Conservation (phyloP, 2,329 filamentous ascomycete genomes). For the Botrytis galanthina region DNA sequence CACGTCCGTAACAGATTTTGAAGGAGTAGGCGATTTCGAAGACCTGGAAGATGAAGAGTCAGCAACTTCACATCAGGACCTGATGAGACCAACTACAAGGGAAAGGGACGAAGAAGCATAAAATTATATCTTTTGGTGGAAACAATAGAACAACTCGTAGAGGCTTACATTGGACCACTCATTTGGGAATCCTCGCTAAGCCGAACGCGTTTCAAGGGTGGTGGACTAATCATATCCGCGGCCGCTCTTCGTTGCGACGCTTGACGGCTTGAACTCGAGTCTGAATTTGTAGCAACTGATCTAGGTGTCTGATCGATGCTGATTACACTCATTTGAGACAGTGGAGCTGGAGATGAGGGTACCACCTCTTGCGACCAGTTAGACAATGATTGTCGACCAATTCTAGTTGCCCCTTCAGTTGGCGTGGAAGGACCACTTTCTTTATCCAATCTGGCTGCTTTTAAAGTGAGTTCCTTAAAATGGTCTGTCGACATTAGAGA, state of each 20-base stretch:
- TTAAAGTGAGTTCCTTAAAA: not conserved
- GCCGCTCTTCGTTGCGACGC: slow-evolving; percentile 28
- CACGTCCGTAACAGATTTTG: not conserved
- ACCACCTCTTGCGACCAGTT: not conserved
- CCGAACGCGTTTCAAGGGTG: slow-evolving; percentile 27
- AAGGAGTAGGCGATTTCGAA: not conserved
- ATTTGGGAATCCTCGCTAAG: slow-evolving; percentile 12
- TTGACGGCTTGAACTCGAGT: slow-evolving; percentile 24
- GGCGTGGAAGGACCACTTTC: not conserved
- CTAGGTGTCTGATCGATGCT: not conserved
- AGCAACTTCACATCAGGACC: not conserved
- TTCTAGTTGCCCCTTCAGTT: not conserved
- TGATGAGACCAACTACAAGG: not conserved
- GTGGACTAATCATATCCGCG: slow-evolving; percentile 21
- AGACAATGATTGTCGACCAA: too few relatives aligned
- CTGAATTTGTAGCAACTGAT: not conserved
- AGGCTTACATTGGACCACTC: not conserved
- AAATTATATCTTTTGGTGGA: not conserved
- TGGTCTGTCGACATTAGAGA: not conserved
- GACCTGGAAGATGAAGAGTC: not conserved
- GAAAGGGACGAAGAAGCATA: not conserved
- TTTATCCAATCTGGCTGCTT: not conserved
- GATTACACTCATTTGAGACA: not conserved
- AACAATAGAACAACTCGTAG: not conserved
- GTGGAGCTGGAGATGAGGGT: not conserved